phyloP scores from a whole-genome alignment of 2,329 filamentous ascomycete genomes.

The Phyllosticta citribraziliensis region DNA sequence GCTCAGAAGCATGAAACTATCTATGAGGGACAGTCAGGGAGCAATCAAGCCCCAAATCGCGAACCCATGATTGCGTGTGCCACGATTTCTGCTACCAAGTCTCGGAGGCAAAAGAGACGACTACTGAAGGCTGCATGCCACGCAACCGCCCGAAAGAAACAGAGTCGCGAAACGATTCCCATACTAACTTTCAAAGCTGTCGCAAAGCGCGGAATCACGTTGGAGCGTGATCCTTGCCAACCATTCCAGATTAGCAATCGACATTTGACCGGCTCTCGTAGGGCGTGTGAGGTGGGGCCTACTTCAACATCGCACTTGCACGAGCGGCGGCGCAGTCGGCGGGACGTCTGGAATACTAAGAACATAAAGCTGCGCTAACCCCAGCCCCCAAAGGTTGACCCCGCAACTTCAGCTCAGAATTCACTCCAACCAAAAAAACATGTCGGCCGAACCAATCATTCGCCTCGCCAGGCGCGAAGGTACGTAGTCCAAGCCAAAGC shows the following conservation, averaged over 20 bases:
- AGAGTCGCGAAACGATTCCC: no score
- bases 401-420: not conserved
- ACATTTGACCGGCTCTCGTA: not conserved
- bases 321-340: not conserved
- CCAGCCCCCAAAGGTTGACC: not conserved
- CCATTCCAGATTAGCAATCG: not conserved
- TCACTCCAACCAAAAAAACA: not conserved
- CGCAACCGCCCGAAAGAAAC: no score
- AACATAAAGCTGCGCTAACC: not conserved
- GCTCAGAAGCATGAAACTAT: no score
- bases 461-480: slow-evolving; percentile 53
- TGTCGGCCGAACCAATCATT: slow-evolving; percentile 28
- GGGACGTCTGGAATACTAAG: not conserved
- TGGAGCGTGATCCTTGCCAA: not conserved
- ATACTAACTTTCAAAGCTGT: no score
- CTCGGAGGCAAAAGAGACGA: no score
- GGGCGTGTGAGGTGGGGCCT: not conserved
- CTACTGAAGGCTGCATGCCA: no score
- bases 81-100: no score
- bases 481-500: slow-evolving; percentile 17
- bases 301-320: not conserved
- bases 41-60: no score
- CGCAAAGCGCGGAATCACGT: not conserved
- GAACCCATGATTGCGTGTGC: no score
- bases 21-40: no score